These are phyloP conservation scores for Mycena chlorophos DNA, from an alignment of 768 basidiomycete species.

Conservation along the genomic window DNA sequence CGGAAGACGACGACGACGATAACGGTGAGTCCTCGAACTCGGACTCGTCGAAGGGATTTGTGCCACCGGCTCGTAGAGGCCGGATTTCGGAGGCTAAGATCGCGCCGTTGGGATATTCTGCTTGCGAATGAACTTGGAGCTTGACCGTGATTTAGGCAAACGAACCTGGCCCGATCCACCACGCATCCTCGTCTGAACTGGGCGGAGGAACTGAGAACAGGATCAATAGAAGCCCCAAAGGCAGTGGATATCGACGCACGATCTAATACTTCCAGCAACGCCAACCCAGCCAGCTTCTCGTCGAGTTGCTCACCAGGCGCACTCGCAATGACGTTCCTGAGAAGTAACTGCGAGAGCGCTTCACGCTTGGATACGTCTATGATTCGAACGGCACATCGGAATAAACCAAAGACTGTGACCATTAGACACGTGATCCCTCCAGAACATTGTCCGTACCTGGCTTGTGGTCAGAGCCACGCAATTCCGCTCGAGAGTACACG, in stretches of 20 bases:
- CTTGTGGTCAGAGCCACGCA: constrained; percentile 92
- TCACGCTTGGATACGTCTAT: constrained; percentile 78
- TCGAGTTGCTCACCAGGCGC: constrained; percentile 67
- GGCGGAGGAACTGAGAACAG: constrained; percentile 71
- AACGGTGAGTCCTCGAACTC: constrained; percentile 58
- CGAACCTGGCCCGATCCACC: constrained; percentile 79
- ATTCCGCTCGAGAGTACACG: constrained; percentile 81
- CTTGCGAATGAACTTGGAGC: constrained; percentile 2
- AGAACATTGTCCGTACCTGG: constrained; percentile 64
- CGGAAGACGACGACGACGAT: constrained; percentile 79
- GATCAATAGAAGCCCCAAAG: background rate
- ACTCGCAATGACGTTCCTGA: constrained; percentile 63
- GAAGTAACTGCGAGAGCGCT: constrained; percentile 64
- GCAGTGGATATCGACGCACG: constrained; percentile 30
- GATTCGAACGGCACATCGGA: constrained; percentile 73
- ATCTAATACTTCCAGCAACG: constrained; percentile 47
- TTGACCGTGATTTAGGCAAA: background rate
- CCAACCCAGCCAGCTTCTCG: constrained; percentile 65
- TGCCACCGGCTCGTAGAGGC: constrained; percentile 33
- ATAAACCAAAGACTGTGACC: constrained; percentile 75
- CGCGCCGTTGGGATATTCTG: constrained; percentile 62
- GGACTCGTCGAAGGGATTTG: constrained; percentile 76
- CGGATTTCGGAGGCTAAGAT: constrained; percentile 45
- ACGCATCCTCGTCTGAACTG: constrained; percentile 71
- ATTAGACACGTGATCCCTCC: constrained; percentile 1